These are phyloP conservation scores for Hebeloma cylindrosporum DNA, from an alignment of 768 basidiomycete genomes.

Conservation along the genomic window DNA sequence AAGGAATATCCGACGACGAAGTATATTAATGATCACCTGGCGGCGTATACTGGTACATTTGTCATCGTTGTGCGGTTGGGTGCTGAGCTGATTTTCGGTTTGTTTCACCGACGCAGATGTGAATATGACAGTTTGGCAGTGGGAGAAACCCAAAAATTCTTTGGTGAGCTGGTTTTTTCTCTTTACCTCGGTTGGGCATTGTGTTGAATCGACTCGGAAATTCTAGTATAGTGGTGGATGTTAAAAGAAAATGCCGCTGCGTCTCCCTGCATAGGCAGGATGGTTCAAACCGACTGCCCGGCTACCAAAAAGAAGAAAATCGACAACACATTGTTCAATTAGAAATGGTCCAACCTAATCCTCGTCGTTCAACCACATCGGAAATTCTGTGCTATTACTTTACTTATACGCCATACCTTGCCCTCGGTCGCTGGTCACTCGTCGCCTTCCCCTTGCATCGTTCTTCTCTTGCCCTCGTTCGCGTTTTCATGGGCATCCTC, in stretches of 20 bases:
- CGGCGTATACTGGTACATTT: conserved; percentile 59
- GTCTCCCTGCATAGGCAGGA: too few species aligned
- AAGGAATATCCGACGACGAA: conserved; percentile 60
- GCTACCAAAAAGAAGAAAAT: too few species aligned
- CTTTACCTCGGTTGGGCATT: too few species aligned
- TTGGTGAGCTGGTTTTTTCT: conserved; percentile 4
- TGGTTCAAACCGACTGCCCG: too few species aligned
- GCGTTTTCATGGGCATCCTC: too few species aligned
- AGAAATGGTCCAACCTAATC: neutral
- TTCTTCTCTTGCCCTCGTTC: too few species aligned
- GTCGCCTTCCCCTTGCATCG: neutral
- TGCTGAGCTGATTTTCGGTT: neutral
- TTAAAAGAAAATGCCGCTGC: too few species aligned
- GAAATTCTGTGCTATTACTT: conserved; percentile 3
- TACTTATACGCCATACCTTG: neutral
- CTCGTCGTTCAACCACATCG: too few species aligned
- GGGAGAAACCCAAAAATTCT: conserved; percentile 40
- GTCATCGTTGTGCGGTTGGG: neutral
- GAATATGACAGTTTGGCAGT: conserved; percentile 45
- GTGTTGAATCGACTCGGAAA: too few species aligned
- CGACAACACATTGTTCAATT: too few species aligned
- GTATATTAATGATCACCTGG: conserved; percentile 56
- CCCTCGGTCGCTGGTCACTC: neutral
- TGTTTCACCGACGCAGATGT: conserved; percentile 31
- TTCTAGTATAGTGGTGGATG: too few species aligned